Percentiles rank a stretch among this genome's conserved stretches.
phyloP scores from a whole-genome alignment of 805 yeast species.

The Ogataea nonfermentans region DNA sequence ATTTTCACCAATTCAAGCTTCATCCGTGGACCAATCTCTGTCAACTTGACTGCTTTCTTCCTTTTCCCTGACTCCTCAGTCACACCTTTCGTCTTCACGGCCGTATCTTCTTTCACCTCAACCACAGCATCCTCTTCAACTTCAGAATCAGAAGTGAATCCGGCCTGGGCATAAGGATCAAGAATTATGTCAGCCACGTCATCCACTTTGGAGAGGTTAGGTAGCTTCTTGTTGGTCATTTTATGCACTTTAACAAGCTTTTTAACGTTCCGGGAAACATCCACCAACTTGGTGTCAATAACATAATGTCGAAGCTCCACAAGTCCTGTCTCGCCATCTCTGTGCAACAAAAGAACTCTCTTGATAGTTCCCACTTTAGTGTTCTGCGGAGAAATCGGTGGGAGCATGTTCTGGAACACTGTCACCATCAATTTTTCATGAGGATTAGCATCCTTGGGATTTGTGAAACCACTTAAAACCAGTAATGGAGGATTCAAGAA shows the following conservation, averaged over 20 bases:
- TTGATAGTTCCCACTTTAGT: conserved; percentile 73
- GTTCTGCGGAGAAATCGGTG: conserved; percentile 84
- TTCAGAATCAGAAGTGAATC: conserved; percentile 87
- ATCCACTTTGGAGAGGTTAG: conserved; percentile 60
- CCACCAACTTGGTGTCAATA: conserved; percentile 82
- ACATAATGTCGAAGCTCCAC: conserved; percentile 88
- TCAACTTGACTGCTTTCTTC: conserved; percentile 85
- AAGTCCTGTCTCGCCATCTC: conserved; percentile 63
- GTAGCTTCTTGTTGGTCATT: conserved; percentile 60
- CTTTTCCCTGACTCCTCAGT: conserved; percentile 29
- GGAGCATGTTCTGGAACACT: conserved; percentile 92
- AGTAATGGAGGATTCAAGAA: conserved; percentile 80
- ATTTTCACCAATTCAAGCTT: conserved; percentile 74
- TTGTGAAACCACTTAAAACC: conserved; percentile 87
- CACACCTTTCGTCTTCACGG: conserved; percentile 16
- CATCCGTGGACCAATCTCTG: conserved; percentile 92
- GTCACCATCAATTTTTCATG: conserved; percentile 84
- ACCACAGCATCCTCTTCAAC: conserved; percentile 88
- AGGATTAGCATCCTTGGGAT: conserved; percentile 59
- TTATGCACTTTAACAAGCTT: conserved; percentile 63
- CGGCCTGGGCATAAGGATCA: conserved; percentile 76
- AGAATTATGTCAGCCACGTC: conserved; percentile 83
- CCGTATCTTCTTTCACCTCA: conserved; percentile 42
- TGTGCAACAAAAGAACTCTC: conserved; percentile 81
- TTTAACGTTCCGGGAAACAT: conserved; percentile 69